These are phyloP conservation scores for Obelidium mucronatum DNA, from an alignment of 192 early-diverging fungal genomes.

Conservation along the genomic window DNA sequence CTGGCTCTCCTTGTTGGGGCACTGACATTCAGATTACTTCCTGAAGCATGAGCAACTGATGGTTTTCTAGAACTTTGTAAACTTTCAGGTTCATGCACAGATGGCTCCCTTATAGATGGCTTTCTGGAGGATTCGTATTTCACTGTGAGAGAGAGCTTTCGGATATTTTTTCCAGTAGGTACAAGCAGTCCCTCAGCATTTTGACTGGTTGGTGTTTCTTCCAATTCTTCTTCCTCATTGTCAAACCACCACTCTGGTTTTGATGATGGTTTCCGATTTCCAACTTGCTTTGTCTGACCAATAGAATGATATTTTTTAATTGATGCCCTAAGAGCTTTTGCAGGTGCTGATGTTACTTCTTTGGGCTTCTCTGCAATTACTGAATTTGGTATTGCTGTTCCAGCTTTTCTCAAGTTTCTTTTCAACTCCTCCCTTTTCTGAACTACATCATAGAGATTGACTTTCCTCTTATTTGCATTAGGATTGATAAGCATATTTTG, in stretches of 20 bases:
- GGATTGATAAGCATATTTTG: slow-evolving; percentile 4
- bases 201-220: background rate
- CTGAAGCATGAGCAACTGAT: too few species aligned
- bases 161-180: too few species aligned
- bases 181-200: too few species aligned
- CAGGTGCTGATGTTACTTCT: background rate
- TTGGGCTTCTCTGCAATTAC: slow-evolving; percentile 1
- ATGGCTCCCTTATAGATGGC: too few species aligned
- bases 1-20: background rate
- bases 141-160: too few species aligned
- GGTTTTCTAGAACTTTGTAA: too few species aligned
- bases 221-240: background rate
- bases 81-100: too few species aligned
- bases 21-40: too few species aligned
- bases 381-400: slow-evolving; percentile 34
- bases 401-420: slow-evolving; percentile 18
- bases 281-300: too few species aligned
- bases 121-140: too few species aligned
- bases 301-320: too few species aligned
- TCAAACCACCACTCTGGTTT: slow-evolving; percentile 10
- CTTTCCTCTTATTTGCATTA: background rate
- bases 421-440: slow-evolving; percentile 6
- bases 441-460: background rate
- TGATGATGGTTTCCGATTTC: background rate
- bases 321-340: background rate